Base-by-base conservation (phyloP, 2,329 filamentous ascomycete species). In the Talaromyces islandicus region DNA sequence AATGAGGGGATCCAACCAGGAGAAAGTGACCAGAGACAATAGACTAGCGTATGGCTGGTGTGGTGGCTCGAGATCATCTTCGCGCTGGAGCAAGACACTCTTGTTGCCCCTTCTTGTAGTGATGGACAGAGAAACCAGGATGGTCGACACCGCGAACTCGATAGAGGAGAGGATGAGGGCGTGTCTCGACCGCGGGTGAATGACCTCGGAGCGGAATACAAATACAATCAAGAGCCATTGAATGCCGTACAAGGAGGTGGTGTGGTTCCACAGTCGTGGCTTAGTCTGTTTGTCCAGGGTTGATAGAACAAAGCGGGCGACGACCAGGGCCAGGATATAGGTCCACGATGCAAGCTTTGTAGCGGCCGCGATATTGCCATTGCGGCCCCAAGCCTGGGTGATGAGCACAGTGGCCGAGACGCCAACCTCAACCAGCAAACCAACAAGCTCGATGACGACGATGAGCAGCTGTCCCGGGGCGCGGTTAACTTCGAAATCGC, bases 61-160 rank as follows among this genome's bases (percentile, higher is more conserved):
- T 3, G 92, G 93, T 21, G 94, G 94, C 69, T 93, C 86, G 56
- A 99, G 85, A 32, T 88, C 89, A 62, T 90, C 91, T 74, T 97
- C 92, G 80, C 92, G 92, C 74, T 96, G 91, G 69, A 97, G 74
- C 52, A 92, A 76, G 12, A 99, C 90, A 3, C 89, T 86, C 75
- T 91, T 94, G 75, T 97, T 97, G 51, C 94, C 94, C 77, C 92
- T 94, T 64, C 94, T 87, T 63, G 91, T 95, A 56, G 87, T 89
- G 60, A 95, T 75, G 50, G 91, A 86, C 71, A 97, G 87, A 52
- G 84, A 73, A 57, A 92, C 87, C 12, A 99, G 82, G 12, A 96
- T 71, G 0, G 88, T 88, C 6, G 84, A 85, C 62, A 97, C 78
- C 1, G 80, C 78, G 69, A 97, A 97, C 68, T 95, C 87, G 61